A percentile compares a stretch with the other conserved stretches of the same genome.
Evolutionary conservation across 495 filamentous ascomycete genomes (phyloP).

Genomic region (Penicillium alfredii): DNA sequence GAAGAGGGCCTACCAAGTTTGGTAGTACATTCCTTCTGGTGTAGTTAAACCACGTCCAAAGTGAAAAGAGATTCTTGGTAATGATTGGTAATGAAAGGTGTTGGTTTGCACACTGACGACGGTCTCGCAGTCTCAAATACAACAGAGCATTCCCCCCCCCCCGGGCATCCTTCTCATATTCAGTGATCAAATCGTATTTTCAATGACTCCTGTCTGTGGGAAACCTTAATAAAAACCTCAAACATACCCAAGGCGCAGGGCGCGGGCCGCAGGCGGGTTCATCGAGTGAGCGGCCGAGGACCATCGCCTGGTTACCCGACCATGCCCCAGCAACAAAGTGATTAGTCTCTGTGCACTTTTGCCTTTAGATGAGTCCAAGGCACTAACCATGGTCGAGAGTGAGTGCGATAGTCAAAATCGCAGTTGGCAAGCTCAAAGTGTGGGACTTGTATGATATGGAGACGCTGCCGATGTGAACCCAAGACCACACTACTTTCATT

Average conservation of each 20-base stretch:
- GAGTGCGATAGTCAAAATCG: conserved; percentile 30
- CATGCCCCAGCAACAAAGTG: conserved; percentile 23
- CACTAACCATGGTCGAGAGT: conserved; percentile 10
- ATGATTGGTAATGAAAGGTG: too few species aligned
- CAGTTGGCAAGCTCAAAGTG: conserved; percentile 42
- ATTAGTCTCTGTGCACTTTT: conserved; percentile 26
- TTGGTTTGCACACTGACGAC: too few species aligned
- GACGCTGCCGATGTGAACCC: conserved; percentile 43
- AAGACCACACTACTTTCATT: conserved; percentile 42
- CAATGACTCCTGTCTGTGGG: conserved; percentile 25
- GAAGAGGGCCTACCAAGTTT: conserved; percentile 35
- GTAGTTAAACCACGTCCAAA: conserved; percentile 3
- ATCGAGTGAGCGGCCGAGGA: conserved; percentile 22
- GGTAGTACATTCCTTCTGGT: conserved; percentile 22
- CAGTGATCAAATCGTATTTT: conserved; percentile 23
- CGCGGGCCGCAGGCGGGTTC: conserved; percentile 18
- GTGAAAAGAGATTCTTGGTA: not conserved
- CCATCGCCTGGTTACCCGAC: conserved; percentile 24
- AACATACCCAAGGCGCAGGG: too few species aligned
- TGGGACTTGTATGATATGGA: conserved; percentile 58
- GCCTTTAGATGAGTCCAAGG: conserved; percentile 13
- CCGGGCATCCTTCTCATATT: conserved; percentile 10
- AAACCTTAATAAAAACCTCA: too few species aligned
- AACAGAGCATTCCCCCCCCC: conserved; percentile 17
- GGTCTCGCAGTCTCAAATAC: conserved; percentile 20